phyloP scores from a whole-genome alignment of 2,329 filamentous ascomycete species.

The Fusarium bulbicola region DNA sequence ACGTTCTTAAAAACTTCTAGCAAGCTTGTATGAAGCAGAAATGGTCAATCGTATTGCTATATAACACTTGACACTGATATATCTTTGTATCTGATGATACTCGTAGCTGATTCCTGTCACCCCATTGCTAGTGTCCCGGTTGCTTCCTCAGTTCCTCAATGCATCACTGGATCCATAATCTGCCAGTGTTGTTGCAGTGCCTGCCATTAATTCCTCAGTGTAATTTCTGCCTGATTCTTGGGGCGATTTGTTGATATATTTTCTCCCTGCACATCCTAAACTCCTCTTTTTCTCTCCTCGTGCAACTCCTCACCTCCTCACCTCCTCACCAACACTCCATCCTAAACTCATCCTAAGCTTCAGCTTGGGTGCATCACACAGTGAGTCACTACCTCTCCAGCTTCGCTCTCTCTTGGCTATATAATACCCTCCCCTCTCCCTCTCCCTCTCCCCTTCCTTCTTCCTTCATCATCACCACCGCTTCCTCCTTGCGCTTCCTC shows the following conservation, averaged over 20 bases:
- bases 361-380: neutral
- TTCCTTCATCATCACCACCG: slow-evolving; percentile 12
- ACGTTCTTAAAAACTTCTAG: neutral
- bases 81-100: neutral
- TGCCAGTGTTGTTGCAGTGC: neutral
- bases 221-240: neutral
- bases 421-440: neutral
- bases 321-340: neutral
- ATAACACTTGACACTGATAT: neutral
- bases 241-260: slow-evolving; percentile 1
- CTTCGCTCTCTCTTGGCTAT: neutral
- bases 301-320: slow-evolving; percentile 4
- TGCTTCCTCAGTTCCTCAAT: slow-evolving; percentile 4
- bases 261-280: neutral
- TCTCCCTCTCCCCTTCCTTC: slow-evolving; percentile 20
- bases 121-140: neutral
- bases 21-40: neutral
- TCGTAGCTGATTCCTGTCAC: neutral
- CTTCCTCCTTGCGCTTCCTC: slow-evolving; percentile 2
- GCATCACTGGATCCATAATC: neutral
- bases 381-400: slow-evolving; percentile 25
- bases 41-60: neutral
- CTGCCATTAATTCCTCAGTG: neutral
- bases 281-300: neutral
- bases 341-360: slow-evolving; percentile 1